These are phyloP conservation scores for Lophiostoma macrostomum DNA, from an alignment of 495 filamentous ascomycete species.

Conservation along the genomic window DNA sequence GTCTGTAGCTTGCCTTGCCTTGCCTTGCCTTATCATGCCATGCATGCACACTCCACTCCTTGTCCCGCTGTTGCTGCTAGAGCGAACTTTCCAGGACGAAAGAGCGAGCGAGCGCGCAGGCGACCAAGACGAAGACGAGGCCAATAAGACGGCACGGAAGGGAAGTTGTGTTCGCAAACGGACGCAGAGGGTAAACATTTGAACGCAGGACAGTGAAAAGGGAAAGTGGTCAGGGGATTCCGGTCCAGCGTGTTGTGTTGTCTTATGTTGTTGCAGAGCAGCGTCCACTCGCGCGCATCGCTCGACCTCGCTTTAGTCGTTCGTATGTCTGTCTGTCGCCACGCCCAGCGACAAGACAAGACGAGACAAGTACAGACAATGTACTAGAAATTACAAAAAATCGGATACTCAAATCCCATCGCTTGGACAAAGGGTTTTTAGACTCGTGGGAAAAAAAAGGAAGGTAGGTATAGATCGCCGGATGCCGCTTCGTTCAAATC, in stretches of 20 bases:
- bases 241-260: neutral
- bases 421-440: too few relatives aligned
- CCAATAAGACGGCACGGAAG: neutral
- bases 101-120: neutral
- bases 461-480: too few relatives aligned
- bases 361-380: too few relatives aligned
- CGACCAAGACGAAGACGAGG: neutral
- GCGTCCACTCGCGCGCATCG: slow-evolving; percentile 8
- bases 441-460: too few relatives aligned
- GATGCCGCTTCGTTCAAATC: slow-evolving; percentile 2
- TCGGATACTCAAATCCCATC: too few relatives aligned
- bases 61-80: too few relatives aligned
- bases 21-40: neutral
- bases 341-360: too few relatives aligned
- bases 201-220: too few relatives aligned
- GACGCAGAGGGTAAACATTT: neutral
- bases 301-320: too few relatives aligned
- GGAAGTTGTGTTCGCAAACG: neutral
- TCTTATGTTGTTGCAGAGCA: slow-evolving; percentile 8
- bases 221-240: neutral
- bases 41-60: slow-evolving; percentile 1
- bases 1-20: neutral
- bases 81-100: too few relatives aligned
- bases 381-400: too few relatives aligned
- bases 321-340: too few relatives aligned